A percentile compares a stretch with the other conserved stretches of the same genome.
Conservation (phyloP, 495 filamentous ascomycete species). For the Parathielavia appendiculata region DNA sequence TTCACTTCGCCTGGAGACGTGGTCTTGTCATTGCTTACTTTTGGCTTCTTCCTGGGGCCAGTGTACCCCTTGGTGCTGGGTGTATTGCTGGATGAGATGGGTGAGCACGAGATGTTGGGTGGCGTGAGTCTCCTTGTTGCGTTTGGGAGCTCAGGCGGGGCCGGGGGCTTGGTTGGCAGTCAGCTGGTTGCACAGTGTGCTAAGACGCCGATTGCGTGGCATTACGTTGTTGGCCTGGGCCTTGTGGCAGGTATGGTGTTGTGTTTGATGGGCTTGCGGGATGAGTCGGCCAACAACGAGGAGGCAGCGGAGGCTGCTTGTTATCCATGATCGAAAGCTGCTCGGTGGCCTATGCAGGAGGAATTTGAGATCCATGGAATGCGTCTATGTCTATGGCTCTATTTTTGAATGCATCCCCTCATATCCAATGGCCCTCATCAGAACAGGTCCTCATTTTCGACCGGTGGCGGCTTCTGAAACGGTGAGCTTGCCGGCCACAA, state of each 20-base stretch:
- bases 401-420: neutral
- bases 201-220: slow-evolving; percentile 38
- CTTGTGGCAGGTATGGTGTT: neutral
- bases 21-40: no score
- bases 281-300: no score
- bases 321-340: no score
- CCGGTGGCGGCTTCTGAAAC: slow-evolving; percentile 43
- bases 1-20: slow-evolving; percentile 28
- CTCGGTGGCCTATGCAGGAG: no score
- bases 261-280: neutral
- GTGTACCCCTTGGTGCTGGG: slow-evolving; percentile 67
- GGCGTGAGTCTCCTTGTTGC: slow-evolving; percentile 65
- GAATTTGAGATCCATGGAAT: no score
- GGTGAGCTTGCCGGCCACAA: slow-evolving; percentile 55
- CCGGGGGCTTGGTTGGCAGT: slow-evolving; percentile 38
- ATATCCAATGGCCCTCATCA: slow-evolving; percentile 1
- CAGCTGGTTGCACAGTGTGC: neutral
- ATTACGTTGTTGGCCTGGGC: neutral
- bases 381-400: slow-evolving; percentile 39
- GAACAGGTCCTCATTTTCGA: slow-evolving; percentile 17
- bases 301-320: no score
- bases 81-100: slow-evolving; percentile 59
- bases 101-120: slow-evolving; percentile 58
- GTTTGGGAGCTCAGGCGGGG: slow-evolving; percentile 68
- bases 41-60: slow-evolving; percentile 77